Percentiles rank a stretch among this genome's conserved stretches.
phyloP scores from a whole-genome alignment of 2,329 filamentous ascomycete species.

The Thelonectria rubi region DNA sequence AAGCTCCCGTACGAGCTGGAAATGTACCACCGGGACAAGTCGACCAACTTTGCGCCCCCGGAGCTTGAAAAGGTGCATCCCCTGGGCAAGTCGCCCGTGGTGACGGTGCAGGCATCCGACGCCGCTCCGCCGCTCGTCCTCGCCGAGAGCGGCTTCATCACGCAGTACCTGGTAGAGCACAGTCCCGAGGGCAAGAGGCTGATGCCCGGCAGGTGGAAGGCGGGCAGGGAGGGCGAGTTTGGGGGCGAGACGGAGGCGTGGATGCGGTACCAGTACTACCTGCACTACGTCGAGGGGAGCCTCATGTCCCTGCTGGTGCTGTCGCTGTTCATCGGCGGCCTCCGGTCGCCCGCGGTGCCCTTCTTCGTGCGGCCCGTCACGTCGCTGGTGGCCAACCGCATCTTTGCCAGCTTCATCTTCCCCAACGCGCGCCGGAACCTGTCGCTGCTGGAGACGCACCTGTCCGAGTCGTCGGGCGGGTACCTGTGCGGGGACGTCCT shows the following conservation, averaged over 20 bases:
- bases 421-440: conserved; percentile 61
- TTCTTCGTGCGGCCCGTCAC: conserved; percentile 65
- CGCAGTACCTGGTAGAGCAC: conserved; percentile 82
- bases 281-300: conserved; percentile 88
- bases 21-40: conserved; percentile 73
- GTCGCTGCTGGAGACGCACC: conserved; percentile 59
- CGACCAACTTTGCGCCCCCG: conserved; percentile 74
- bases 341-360: conserved; percentile 58
- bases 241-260: conserved; percentile 70
- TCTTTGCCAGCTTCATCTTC: conserved; percentile 53
- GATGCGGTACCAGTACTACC: conserved; percentile 70
- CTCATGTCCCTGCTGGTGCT: conserved; percentile 78
- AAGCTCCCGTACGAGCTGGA: conserved; percentile 82
- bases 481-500: conserved; percentile 61
- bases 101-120: conserved; percentile 65
- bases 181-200: conserved; percentile 57
- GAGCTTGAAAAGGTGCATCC: conserved; percentile 83
- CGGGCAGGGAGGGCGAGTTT: conserved; percentile 65
- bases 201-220: conserved; percentile 63
- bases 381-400: conserved; percentile 52
- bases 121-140: conserved; percentile 66
- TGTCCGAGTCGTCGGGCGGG: conserved; percentile 54
- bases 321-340: conserved; percentile 66
- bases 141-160: conserved; percentile 83
- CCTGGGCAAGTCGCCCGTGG: conserved; percentile 85